These are phyloP conservation scores for Hygrocybe punicea DNA, from an alignment of 768 basidiomycete genomes.

Conservation along the genomic window DNA sequence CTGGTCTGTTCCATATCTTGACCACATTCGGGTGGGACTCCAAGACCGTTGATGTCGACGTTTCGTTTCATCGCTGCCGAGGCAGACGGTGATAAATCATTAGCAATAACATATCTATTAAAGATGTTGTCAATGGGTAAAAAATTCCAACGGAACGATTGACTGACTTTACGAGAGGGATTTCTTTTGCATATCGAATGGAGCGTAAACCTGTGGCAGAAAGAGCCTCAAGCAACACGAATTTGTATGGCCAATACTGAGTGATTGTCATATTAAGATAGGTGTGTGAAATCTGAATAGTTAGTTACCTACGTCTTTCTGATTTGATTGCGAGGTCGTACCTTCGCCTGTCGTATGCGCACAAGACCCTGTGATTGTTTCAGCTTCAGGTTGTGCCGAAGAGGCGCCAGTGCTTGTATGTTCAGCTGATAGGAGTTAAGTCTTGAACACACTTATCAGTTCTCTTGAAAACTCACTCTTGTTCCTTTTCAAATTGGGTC, in stretches of 20 bases:
- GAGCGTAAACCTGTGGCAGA: conserved; percentile 94
- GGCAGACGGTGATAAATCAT: conserved; percentile 84
- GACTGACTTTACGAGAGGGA: conserved; percentile 79
- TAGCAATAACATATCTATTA: conserved; percentile 84
- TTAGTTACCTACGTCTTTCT: no score
- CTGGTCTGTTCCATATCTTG: background rate
- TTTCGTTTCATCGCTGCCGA: conserved; percentile 84
- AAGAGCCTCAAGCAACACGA: conserved; percentile 86
- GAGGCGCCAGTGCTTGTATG: no score
- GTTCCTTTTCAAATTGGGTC: conserved; percentile 38
- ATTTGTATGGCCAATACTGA: conserved; percentile 58
- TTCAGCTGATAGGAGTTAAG: no score
- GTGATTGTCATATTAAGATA: conserved; percentile 3
- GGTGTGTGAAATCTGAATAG: background rate
- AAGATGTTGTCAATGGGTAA: conserved; percentile 11
- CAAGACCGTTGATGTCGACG: conserved; percentile 75
- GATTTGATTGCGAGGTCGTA: no score
- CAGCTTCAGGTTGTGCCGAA: no score
- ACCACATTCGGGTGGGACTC: conserved; percentile 27
- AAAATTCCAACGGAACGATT: conserved; percentile 1
- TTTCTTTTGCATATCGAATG: conserved; percentile 97
- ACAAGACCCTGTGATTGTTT: no score
- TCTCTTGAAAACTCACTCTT: conserved; percentile 35
- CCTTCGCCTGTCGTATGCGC: no score
- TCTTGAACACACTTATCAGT: no score